Conservation (phyloP, 75 land plant species). For the Pinus taeda region DNA sequence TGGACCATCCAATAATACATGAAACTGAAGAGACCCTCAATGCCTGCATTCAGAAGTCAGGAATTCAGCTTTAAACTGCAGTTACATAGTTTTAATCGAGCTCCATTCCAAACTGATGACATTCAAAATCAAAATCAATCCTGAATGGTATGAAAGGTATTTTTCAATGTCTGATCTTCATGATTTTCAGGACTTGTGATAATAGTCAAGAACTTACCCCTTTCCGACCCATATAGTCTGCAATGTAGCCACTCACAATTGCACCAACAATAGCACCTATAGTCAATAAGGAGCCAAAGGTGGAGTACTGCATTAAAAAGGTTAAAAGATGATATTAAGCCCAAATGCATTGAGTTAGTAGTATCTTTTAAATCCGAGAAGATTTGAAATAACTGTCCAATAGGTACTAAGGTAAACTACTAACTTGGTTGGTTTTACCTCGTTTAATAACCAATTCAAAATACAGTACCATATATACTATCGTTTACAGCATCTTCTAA, state of each 20-base stretch:
- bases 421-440: background rate
- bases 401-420: background rate
- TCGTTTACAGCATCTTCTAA: too few species aligned
- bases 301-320: slow-evolving; percentile 41
- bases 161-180: background rate
- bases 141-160: background rate
- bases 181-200: background rate
- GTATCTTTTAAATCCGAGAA: background rate
- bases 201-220: slow-evolving; percentile 36
- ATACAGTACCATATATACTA: background rate
- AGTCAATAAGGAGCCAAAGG: slow-evolving; percentile 74
- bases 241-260: slow-evolving; percentile 57
- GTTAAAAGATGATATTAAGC: background rate
- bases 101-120: background rate
- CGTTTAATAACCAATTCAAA: background rate
- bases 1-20: slow-evolving; percentile 44
- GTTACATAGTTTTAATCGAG: too few species aligned
- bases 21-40: slow-evolving; percentile 40
- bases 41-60: slow-evolving; percentile 22
- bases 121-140: background rate
- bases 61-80: background rate
- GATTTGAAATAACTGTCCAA: background rate
- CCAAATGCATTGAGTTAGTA: background rate
- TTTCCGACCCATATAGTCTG: slow-evolving; percentile 66
- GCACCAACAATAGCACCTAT: slow-evolving; percentile 88